Evolutionary conservation across 768 basidiomycete genomes (phyloP), one percentile per base, ranked within the genome.

Genomic region (Leccinum barrowsii): DNA sequence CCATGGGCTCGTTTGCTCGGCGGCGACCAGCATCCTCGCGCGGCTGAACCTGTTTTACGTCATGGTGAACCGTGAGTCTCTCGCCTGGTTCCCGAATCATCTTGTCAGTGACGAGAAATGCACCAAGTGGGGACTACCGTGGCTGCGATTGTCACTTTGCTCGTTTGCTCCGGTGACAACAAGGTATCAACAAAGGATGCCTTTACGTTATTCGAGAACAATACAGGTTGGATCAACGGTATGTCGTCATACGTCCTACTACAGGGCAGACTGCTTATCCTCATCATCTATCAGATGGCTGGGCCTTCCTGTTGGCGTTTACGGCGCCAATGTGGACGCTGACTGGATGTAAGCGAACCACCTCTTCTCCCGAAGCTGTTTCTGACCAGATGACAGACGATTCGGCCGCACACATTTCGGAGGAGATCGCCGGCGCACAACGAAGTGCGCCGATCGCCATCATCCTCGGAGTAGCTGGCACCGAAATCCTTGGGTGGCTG

Each of bases 291-390:
- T n/a, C 63, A 89, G 87, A 79, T 70, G 85, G 83, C 13, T 89
- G 87, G 87, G 85, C 87, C 1, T 89, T 89, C 69, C 75, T 89
- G 60, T 68, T 89, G 48, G 78, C 88, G 0, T 89, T 90, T 66
- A 87, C 86, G 0, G 77, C 88, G 1, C 85, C 87, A 0, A 89
- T 89, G 88, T 89, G 87, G 87, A 88, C 86, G 3, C 71, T 90
- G 56, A 89, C 88, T 2, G 88, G 87, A 59, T 90, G 87, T 88
- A 55, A 63, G 85, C 0, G 11, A 71, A 24, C 56, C 32, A 37
- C 7, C 40, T 15, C 5, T 37, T 35, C 46, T 21, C 34, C 17
- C 5, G 15, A 48, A 59, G 3, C 4, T 4, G 21, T 52, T 50
- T 19, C 21, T 60, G 59, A 59, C 13, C 28, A 40, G 19, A 24